These are phyloP conservation scores for Yamadazyma oceani DNA, from an alignment of 1,139 yeast genomes.

Conservation along the genomic window DNA sequence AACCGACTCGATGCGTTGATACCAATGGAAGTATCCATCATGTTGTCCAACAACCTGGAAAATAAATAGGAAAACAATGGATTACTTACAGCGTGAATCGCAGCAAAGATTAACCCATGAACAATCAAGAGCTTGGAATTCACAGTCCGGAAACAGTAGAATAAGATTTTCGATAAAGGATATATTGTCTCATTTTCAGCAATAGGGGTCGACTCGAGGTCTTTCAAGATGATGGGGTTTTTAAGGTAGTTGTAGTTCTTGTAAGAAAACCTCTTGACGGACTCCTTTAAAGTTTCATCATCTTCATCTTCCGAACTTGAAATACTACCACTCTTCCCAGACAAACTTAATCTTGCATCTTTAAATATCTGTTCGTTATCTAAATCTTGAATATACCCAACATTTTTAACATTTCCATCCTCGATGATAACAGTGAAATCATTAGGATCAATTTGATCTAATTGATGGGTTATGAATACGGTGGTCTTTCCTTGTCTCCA, in stretches of 20 bases:
- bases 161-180: constrained; percentile 12
- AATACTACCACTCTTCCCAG: constrained; percentile 2
- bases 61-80: constrained; percentile 82
- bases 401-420: constrained; percentile 51
- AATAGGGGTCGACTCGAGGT: constrained; percentile 13
- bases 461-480: constrained; percentile 77
- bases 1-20: constrained; percentile 26
- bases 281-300: not conserved
- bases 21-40: constrained; percentile 46
- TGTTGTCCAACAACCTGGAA: constrained; percentile 61
- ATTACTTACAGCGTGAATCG: constrained; percentile 60
- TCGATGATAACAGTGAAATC: constrained; percentile 62
- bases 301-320: constrained; percentile 3
- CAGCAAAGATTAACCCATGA: constrained; percentile 54
- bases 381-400: constrained; percentile 15
- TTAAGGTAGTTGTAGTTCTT: constrained; percentile 20
- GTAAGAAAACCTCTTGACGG: constrained; percentile 5
- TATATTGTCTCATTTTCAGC: constrained; percentile 15
- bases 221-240: constrained; percentile 27
- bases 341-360: constrained; percentile 8
- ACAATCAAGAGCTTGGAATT: constrained; percentile 36
- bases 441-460: constrained; percentile 48
- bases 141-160: constrained; percentile 18
- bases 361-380: constrained; percentile 14
- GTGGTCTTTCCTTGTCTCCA: constrained; percentile 78